A percentile compares a stretch with the other conserved stretches of the same genome.
phyloP scores from a whole-genome alignment of 345 rosid species.

The Camelina hispida region DNA sequence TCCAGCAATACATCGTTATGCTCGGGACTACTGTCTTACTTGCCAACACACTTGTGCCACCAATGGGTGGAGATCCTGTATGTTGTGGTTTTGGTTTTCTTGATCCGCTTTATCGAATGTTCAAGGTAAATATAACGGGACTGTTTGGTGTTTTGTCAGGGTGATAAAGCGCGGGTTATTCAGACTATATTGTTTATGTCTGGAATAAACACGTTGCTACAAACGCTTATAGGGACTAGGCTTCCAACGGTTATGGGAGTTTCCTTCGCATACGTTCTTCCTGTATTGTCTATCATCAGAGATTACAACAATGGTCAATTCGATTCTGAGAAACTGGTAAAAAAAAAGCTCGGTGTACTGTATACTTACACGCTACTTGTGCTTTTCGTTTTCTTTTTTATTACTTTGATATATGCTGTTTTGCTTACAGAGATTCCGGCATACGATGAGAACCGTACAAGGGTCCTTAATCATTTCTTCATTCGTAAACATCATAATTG shows the following conservation, averaged over 20 bases:
- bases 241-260: slow-evolving; percentile 97
- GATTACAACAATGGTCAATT: slow-evolving; percentile 63
- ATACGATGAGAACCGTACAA: slow-evolving; percentile 83
- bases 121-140: slow-evolving; percentile 22
- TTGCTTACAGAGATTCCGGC: slow-evolving; percentile 70
- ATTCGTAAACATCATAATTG: slow-evolving; percentile 77
- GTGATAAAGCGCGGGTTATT: slow-evolving; percentile 87
- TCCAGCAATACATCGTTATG: slow-evolving; percentile 92
- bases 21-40: slow-evolving; percentile 84
- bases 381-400: not conserved
- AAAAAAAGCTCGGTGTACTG: slow-evolving; percentile 21
- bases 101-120: not conserved
- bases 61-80: slow-evolving; percentile 89
- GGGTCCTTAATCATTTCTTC: slow-evolving; percentile 92
- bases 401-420: not conserved
- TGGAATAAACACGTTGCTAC: slow-evolving; percentile 88
- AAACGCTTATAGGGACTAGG: slow-evolving; percentile 82
- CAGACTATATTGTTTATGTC: slow-evolving; percentile 86
- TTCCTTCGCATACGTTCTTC: slow-evolving; percentile 73
- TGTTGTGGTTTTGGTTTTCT: slow-evolving; percentile 33
- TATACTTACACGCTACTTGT: not conserved
- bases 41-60: slow-evolving; percentile 69
- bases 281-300: slow-evolving; percentile 78
- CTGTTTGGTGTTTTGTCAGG: slow-evolving; percentile 51
- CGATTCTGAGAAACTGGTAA: slow-evolving; percentile 64